phyloP scores from a whole-genome alignment of 139 green algal species.

The Chlorella sp. region DNA sequence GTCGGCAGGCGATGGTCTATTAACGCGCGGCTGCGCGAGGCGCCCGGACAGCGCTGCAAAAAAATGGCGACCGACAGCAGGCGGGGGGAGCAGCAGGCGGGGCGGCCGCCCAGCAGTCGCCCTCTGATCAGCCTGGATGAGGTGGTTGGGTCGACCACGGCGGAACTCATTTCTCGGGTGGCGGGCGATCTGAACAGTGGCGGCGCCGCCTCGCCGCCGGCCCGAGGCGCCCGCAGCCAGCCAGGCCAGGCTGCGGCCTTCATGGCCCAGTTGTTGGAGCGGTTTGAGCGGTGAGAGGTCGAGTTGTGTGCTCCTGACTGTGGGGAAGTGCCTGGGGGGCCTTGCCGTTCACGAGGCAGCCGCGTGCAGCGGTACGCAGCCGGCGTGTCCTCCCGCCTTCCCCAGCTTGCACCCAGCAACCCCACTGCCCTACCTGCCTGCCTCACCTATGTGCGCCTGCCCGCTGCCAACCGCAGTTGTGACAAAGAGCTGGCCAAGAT shows the following conservation, averaged over 20 bases:
- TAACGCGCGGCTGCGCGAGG: too few species aligned
- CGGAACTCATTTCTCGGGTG: not conserved
- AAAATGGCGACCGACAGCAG: not conserved
- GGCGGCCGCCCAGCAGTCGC: not conserved
- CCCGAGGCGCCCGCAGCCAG: not conserved
- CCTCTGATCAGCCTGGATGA: not conserved
- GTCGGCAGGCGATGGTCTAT: too few species aligned
- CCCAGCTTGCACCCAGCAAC: not conserved
- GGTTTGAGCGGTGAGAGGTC: conserved; percentile 8
- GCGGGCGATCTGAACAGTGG: not conserved
- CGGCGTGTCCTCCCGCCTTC: not conserved
- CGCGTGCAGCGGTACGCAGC: not conserved
- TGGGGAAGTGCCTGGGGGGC: not conserved
- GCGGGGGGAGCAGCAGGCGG: not conserved
- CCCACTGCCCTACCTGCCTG: not conserved
- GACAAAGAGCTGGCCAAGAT: conserved; percentile 50
- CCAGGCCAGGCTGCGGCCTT: not conserved
- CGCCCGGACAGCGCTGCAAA: not conserved
- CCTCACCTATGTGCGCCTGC: too few species aligned
- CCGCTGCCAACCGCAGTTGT: conserved; percentile 1
- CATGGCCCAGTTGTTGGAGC: conserved; percentile 21
- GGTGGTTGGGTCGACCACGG: not conserved
- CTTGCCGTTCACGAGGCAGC: too few species aligned
- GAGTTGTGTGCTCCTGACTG: not conserved
- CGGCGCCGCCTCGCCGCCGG: not conserved